Evolutionary conservation across 768 basidiomycete genomes (phyloP).

Genomic region (Fomitopsis serialis): DNA sequence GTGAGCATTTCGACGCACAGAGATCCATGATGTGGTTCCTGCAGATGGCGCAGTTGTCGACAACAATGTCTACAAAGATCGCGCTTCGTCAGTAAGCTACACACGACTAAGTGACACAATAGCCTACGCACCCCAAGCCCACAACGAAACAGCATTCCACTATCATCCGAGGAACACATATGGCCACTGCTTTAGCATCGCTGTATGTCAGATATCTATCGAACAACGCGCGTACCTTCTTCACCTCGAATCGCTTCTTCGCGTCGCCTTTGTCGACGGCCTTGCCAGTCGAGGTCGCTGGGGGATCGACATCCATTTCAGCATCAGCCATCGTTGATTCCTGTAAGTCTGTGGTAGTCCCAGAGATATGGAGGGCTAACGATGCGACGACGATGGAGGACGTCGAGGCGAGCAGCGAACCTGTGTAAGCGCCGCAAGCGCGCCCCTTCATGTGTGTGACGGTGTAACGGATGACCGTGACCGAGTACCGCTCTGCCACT

Average conservation of each 20-base stretch:
- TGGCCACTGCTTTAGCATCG: not conserved
- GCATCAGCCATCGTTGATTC: conserved; percentile 35
- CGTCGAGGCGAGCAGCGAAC: conserved; percentile 7
- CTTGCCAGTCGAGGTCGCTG: conserved; percentile 25
- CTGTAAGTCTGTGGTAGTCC: not conserved
- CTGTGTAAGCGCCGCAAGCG: conserved; percentile 3
- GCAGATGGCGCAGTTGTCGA: conserved; percentile 99
- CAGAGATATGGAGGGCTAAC: not conserved
- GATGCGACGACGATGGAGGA: conserved; percentile 6
- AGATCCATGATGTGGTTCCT: conserved; percentile 99
- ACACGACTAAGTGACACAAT: not conserved
- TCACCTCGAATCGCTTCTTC: conserved; percentile 93
- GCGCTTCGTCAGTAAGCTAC: conserved; percentile 2
- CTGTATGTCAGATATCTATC: not conserved
- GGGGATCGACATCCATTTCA: conserved; percentile 72
- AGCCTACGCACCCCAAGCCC: conserved; percentile 85
- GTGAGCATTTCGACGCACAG: conserved; percentile 48
- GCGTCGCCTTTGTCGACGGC: conserved; percentile 49
- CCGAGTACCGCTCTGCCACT: too few species aligned
- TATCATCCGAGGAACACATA: conserved; percentile 24
- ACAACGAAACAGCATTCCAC: conserved; percentile 99
- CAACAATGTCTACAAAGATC: conserved; percentile 75
- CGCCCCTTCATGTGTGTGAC: conserved; percentile 6
- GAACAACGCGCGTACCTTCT: conserved; percentile 72
- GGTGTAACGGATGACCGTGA: not conserved